Conservation (phyloP, 208 protist genomes). For the Acanthamoeba triangularis region DNA sequence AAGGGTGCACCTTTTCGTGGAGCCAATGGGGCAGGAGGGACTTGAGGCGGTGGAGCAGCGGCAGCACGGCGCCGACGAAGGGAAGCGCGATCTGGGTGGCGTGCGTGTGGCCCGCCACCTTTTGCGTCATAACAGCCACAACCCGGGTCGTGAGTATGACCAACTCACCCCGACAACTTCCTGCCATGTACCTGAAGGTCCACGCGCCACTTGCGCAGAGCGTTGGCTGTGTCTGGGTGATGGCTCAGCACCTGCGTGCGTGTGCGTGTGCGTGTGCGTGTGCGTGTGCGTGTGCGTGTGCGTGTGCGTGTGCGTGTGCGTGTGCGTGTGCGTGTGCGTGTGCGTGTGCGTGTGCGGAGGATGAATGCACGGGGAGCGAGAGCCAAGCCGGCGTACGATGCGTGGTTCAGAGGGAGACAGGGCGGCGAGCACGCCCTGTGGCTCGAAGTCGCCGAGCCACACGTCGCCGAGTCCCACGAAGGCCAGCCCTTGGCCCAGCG, state of each 20-base stretch:
- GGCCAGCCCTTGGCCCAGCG: background rate
- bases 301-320: no score
- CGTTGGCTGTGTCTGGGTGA: constrained; percentile 34
- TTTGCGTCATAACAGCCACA: background rate
- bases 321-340: no score
- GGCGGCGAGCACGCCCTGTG: background rate
- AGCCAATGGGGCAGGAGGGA: background rate
- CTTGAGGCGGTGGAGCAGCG: constrained; percentile 35
- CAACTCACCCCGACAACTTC: background rate
- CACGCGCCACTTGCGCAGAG: constrained; percentile 21
- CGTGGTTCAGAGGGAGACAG: background rate
- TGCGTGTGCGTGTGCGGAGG: no score
- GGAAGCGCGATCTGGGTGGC: constrained; percentile 49
- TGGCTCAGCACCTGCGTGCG: constrained; percentile 18
- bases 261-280: background rate
- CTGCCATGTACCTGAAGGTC: background rate
- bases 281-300: background rate
- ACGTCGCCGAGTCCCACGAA: constrained; percentile 27
- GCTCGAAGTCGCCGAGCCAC: background rate
- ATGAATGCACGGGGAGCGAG: background rate
- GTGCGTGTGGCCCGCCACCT: constrained; percentile 68
- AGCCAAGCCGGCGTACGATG: background rate
- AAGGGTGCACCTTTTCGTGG: background rate
- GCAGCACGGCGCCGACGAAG: background rate
- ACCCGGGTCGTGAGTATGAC: no score